These are phyloP conservation scores for Pugionium cornutum DNA, from an alignment of 345 rosid species.

Conservation along the genomic window DNA sequence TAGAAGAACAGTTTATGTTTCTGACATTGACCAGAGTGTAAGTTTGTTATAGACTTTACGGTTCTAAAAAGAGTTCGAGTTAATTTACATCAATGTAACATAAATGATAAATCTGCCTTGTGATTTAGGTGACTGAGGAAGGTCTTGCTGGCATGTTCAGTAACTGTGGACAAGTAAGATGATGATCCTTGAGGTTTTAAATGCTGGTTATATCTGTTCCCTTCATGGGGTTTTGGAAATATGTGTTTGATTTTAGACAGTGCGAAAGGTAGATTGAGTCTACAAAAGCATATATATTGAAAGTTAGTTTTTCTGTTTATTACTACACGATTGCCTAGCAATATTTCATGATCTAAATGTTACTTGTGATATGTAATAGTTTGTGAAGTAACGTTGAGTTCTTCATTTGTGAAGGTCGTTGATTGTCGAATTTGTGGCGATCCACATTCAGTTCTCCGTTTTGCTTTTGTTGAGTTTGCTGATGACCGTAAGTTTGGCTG, in stretches of 20 bases:
- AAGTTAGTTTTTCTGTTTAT: background rate
- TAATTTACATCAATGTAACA: background rate
- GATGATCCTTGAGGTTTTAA: background rate
- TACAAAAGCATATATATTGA: slow-evolving; percentile 2
- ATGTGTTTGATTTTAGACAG: slow-evolving; percentile 42
- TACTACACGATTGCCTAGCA: too few species aligned
- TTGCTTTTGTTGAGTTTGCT: slow-evolving; percentile 90
- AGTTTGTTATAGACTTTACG: slow-evolving; percentile 2
- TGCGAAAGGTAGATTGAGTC: background rate
- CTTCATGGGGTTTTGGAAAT: background rate
- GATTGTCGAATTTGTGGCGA: slow-evolving; percentile 96
- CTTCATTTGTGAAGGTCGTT: slow-evolving; percentile 64
- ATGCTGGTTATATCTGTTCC: too few species aligned
- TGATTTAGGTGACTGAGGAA: slow-evolving; percentile 80
- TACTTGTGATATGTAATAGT: slow-evolving; percentile 1
- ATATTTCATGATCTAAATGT: too few species aligned
- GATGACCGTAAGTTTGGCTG: slow-evolving; percentile 61
- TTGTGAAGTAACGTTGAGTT: slow-evolving; percentile 19
- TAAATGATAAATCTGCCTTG: background rate
- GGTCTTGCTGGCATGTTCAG: slow-evolving; percentile 78
- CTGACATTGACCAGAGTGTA: slow-evolving; percentile 48
- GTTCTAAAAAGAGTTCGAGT: background rate
- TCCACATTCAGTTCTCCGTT: slow-evolving; percentile 92
- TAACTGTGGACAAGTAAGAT: slow-evolving; percentile 77
- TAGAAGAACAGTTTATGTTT: slow-evolving; percentile 46